Evolutionary conservation across 164 flowering plant genomes (phyloP), one percentile per base, ranked within the genome.

Genomic region (Stephania yunnanensis): DNA sequence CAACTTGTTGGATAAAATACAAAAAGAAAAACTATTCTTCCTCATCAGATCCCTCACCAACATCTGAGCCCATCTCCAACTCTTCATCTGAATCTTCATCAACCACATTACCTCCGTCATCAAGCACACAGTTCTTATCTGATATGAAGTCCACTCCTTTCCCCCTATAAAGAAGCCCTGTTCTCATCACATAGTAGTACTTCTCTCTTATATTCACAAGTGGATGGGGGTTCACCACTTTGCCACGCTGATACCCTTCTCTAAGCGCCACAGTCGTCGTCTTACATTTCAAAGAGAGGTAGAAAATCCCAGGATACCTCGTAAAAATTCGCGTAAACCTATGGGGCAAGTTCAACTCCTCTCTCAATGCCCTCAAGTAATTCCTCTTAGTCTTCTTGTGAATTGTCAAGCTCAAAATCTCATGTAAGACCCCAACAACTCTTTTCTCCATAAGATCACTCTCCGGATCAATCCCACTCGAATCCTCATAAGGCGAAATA

Each of bases 371-470:
- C 80, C 97, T 90, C 84, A 95, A 80, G 80, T 92, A 92, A 79
- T 95, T 91, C 78, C 99, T 88, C 86, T 92, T 92, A 22, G 97
- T 93, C 78, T 93, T 95, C 88, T 92, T 95, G 81, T 95, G 92
- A 77, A 93, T 83, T 45, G 95, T 91, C 85, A 92, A 86, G 82
- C 93, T 89, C 86, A 95, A 80, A 63, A 93, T 50, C 87, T 92
- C 99, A 74, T 95, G 99, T 73, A 95, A 74, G 44, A 95, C 89
- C 46, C 97, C 99, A 68, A 95, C 97, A 55, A 92, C 93, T 68
- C 97, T 77, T 76, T 93, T 95, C 92, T 95, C 99, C 99, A 95
- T 93, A 22, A 95, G 84, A 29, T 95, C 96, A 69, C 98, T 95
- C n/a, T 79, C 79, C 0, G 93, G 95, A 75, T 93, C 97, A 67